phyloP scores from a whole-genome alignment of 169 alveolate species.

The Amoebophrya sp. region DNA sequence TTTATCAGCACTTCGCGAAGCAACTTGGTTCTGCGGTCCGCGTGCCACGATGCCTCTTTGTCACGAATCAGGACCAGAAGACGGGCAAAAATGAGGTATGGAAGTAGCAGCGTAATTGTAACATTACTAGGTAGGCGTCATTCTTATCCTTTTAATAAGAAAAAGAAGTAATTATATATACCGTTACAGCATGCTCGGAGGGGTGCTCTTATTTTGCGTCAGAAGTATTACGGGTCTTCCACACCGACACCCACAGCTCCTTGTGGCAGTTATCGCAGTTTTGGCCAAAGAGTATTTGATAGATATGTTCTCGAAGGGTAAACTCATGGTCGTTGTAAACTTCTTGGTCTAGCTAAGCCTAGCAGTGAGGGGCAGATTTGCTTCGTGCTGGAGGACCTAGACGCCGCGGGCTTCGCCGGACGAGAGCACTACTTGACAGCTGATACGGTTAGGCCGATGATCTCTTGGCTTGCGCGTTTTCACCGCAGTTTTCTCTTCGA shows the following conservation, averaged over 20 bases:
- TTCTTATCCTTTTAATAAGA: too few species aligned
- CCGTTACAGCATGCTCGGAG: not conserved
- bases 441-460: not conserved
- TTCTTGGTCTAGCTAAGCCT: too few species aligned
- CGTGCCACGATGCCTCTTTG: not conserved
- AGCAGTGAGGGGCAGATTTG: not conserved
- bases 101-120: too few species aligned
- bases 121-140: too few species aligned
- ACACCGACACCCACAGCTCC: not conserved
- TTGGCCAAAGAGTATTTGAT: too few species aligned
- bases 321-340: too few species aligned
- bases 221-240: not conserved
- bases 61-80: not conserved
- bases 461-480: not conserved
- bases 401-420: not conserved
- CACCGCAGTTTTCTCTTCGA: not conserved
- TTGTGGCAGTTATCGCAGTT: too few species aligned
- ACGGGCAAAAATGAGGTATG: not conserved
- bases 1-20: not conserved
- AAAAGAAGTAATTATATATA: not conserved
- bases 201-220: not conserved
- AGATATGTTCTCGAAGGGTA: too few species aligned
- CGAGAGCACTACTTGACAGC: not conserved
- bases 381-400: not conserved
- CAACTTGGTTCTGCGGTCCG: not conserved